Evolutionary conservation across 2,329 filamentous ascomycete species (phyloP).

Genomic region (Plenodomus tracheiphilus): DNA sequence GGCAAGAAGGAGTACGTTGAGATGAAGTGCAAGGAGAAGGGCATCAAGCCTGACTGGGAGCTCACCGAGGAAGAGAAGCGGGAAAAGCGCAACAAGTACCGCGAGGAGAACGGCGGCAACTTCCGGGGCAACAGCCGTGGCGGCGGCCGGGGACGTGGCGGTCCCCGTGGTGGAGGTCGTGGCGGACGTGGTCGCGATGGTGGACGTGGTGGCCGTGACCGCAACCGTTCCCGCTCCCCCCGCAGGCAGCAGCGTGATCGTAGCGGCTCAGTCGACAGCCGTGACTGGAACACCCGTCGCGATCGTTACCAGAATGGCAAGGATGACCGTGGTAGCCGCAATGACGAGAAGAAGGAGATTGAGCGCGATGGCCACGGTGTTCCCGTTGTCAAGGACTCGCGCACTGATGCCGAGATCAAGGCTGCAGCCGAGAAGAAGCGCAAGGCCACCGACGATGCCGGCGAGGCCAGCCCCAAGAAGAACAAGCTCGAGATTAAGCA

Average conservation of each 20-base stretch:
- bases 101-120: constrained; percentile 32
- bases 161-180: constrained; percentile 33
- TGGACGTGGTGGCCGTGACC: constrained; percentile 29
- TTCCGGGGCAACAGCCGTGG: constrained; percentile 32
- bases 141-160: constrained; percentile 32
- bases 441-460: constrained; percentile 33
- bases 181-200: constrained; percentile 20
- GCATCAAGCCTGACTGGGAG: constrained; percentile 49
- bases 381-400: constrained; percentile 30
- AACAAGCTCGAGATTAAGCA: constrained; percentile 42
- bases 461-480: constrained; percentile 32
- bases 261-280: constrained; percentile 24
- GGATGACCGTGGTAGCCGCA: constrained; percentile 23
- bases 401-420: constrained; percentile 13
- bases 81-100: constrained; percentile 12
- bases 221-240: constrained; percentile 24
- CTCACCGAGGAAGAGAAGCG: constrained; percentile 31
- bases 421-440: constrained; percentile 34
- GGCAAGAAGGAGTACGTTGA: constrained; percentile 82
- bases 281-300: constrained; percentile 36
- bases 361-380: constrained; percentile 32
- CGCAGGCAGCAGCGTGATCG: constrained; percentile 31
- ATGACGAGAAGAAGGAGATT: constrained; percentile 28
- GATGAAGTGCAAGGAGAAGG: constrained; percentile 52
- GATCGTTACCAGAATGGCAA: constrained; percentile 41